These are phyloP conservation scores for Eucalyptus lansdowneana DNA, from an alignment of 345 rosid species.

Conservation along the genomic window DNA sequence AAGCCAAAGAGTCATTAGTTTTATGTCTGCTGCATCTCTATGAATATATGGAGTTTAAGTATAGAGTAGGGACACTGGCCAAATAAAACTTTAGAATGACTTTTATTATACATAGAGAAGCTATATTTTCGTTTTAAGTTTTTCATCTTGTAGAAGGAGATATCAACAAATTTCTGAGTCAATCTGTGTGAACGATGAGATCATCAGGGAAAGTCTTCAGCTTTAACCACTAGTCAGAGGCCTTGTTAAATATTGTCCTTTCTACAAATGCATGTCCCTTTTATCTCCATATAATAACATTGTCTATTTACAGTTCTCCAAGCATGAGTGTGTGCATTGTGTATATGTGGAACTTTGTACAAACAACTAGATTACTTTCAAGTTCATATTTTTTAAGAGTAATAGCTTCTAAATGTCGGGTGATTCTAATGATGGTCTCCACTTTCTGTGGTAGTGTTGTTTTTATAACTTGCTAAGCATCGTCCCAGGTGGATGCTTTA, in stretches of 20 bases:
- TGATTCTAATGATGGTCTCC: background rate
- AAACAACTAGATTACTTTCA: background rate
- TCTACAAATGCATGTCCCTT: background rate
- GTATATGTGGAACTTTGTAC: background rate
- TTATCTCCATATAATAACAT: conserved; percentile 1
- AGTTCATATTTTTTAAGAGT: background rate
- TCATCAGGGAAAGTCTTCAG: background rate
- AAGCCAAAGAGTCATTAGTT: background rate
- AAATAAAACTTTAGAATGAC: background rate
- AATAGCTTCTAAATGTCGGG: background rate
- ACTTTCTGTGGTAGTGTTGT: background rate
- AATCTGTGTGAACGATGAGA: background rate
- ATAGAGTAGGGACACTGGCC: background rate
- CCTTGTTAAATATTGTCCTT: background rate
- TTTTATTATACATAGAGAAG: background rate
- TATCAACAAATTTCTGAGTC: background rate
- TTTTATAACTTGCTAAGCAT: conserved; percentile 10
- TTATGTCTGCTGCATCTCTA: background rate
- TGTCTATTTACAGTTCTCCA: conserved; percentile 15
- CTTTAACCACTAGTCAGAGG: background rate
- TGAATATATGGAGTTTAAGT: background rate
- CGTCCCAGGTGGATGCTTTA: conserved; percentile 25
- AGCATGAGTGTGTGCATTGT: background rate
- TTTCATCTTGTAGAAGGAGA: background rate
- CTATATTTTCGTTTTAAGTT: background rate